Percentiles rank a stretch among this genome's conserved stretches.
Evolutionary conservation across 768 basidiomycete species (phyloP).

Genomic region (Baorangia bicolor): DNA sequence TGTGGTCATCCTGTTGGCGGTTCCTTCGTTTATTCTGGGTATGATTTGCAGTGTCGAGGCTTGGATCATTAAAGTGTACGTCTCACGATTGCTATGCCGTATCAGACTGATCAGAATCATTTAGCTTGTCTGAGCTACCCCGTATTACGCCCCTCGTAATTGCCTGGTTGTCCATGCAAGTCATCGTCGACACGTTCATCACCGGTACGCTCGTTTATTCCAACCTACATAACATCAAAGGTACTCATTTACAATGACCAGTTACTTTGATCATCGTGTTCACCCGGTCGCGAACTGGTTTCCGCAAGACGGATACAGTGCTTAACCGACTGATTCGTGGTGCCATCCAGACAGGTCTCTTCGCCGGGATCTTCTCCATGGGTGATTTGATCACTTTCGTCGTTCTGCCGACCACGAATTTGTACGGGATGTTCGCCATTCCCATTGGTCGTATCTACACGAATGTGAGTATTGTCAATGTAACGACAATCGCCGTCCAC

Average conservation of each 20-base stretch:
- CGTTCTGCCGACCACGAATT: not conserved
- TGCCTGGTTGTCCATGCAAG: not conserved
- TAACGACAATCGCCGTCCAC: not conserved
- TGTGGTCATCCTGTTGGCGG: not conserved
- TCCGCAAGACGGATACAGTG: not conserved
- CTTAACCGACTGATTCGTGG: not conserved
- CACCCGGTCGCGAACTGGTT: not conserved
- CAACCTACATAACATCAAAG: not conserved
- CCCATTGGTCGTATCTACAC: not conserved
- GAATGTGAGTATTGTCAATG: not conserved
- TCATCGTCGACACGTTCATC: not conserved
- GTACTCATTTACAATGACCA: not conserved
- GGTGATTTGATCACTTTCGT: not conserved
- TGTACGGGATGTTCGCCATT: not conserved
- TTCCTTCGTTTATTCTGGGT: not conserved
- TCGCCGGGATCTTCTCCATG: not conserved
- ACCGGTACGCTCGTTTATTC: not conserved
- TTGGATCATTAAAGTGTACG: not conserved
- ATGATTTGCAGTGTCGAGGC: not conserved
- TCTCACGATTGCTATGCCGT: not conserved
- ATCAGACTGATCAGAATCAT: not conserved
- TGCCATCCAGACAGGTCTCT: not conserved
- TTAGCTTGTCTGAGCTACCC: not conserved
- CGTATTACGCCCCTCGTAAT: not conserved
- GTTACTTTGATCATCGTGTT: not conserved